Conservation (phyloP, 75 land plant genomes). For the Cunninghamia lanceolata region DNA sequence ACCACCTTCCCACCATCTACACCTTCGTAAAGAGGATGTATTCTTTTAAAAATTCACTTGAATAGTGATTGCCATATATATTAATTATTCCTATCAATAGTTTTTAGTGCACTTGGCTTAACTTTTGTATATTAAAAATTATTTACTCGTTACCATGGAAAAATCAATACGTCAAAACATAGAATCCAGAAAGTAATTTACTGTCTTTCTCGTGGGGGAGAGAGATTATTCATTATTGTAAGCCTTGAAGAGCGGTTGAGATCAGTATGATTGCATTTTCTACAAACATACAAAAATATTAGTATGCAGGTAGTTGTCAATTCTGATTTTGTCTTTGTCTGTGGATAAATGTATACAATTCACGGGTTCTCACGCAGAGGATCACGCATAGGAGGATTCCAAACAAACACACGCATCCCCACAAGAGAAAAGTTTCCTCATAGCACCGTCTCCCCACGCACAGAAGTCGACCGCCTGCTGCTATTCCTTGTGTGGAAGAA, state of each 20-base stretch:
- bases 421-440: conserved; percentile 35
- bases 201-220: too few species aligned
- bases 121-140: too few species aligned
- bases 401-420: conserved; percentile 42
- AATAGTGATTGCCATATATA: too few species aligned
- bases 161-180: too few species aligned
- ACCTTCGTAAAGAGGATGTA: too few species aligned
- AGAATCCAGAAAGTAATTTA: too few species aligned
- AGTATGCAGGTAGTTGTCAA: neutral
- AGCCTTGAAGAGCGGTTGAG: neutral
- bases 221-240: too few species aligned
- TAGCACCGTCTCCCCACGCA: conserved; percentile 59
- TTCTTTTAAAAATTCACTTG: too few species aligned
- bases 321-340: neutral
- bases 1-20: too few species aligned
- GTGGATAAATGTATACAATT: conserved; percentile 1
- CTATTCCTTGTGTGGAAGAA: neutral
- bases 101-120: too few species aligned
- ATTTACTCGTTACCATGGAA: too few species aligned
- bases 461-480: conserved; percentile 9
- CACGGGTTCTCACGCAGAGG: conserved; percentile 38
- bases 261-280: neutral
- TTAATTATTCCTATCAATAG: too few species aligned
- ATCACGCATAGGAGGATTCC: conserved; percentile 33
- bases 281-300: neutral